Evolutionary conservation across 306 rosid genomes (phyloP), one percentile per base, ranked within the genome.

Genomic region (Cucurbita maxima): DNA sequence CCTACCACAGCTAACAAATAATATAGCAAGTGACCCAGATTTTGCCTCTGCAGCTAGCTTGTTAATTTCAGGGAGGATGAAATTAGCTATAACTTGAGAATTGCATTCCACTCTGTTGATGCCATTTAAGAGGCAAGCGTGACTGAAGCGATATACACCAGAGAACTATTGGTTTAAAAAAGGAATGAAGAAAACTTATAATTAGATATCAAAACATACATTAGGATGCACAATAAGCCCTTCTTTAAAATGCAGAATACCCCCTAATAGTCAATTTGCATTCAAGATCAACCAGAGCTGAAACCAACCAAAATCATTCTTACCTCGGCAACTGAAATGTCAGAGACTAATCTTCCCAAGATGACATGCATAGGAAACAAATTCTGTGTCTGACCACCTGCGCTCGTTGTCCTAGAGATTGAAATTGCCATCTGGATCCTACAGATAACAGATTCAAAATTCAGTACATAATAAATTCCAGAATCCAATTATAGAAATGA

Each of bases 1-100:
- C 84, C 71, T 91, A 95, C 99, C 96, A 73, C 82, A 76, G 83
- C 88, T 85, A 76, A 91, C 86, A 62, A 95, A 76, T 81, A 91
- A 79, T 79, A 91, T 77, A 52, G 82, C 81, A 78, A 84, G 78
- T 59, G 89, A 78, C 56, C 85, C 84, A 36, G 88, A 80, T 61
- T 59, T 83, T 63, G 87, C 92, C 70, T 87, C 88, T 60, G 9
- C 50, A 11, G 88, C 87, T 52, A 94, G 84, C 91, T 85, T 91
- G 51, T 76, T 80, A 67, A 79, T 74, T 53, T 86, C 92, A 43
- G 90, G 96, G 36, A 95, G 97, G 56, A 67, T 71, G 76, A 95
- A 88, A 45, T 70, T 80, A 61, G 92, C 92, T 78, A 81, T 78
- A 51, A 84, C 79, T 78, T 71, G 80, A 78, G 80, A 47, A 51